These are phyloP conservation scores for Xylariaceae sp. DNA, from an alignment of 2,329 filamentous ascomycete species.

Conservation along the genomic window DNA sequence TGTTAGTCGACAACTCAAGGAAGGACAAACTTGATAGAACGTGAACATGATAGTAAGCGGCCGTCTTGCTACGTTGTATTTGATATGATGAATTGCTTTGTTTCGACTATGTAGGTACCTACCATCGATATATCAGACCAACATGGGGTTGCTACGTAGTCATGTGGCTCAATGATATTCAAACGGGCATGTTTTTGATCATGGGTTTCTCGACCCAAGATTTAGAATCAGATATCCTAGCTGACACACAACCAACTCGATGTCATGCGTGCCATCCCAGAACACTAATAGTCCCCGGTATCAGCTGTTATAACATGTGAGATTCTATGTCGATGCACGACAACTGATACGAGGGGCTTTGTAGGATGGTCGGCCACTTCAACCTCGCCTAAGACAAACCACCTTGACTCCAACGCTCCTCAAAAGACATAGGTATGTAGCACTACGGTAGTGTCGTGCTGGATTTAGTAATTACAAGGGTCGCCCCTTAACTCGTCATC, in stretches of 20 bases:
- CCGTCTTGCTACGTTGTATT: neutral
- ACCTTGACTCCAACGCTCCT: constrained; percentile 4
- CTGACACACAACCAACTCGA: neutral
- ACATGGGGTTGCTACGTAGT: neutral
- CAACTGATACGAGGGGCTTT: neutral
- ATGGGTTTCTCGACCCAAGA: neutral
- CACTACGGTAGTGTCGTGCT: constrained; percentile 11
- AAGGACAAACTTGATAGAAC: neutral
- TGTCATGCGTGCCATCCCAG: neutral
- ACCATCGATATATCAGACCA: neutral
- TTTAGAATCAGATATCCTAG: neutral
- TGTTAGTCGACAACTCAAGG: neutral
- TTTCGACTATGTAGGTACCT: neutral
- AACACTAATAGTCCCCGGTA: neutral
- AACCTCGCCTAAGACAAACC: neutral
- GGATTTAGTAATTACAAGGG: neutral
- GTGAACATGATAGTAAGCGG: neutral
- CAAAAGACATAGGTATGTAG: constrained; percentile 9
- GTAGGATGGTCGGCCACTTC: neutral
- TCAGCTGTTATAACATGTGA: neutral
- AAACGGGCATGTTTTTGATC: neutral
- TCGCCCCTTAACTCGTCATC: constrained; percentile 63
- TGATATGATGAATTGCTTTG: neutral
- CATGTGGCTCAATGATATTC: neutral
- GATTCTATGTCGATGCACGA: neutral